Evolutionary conservation across 2,329 filamentous ascomycete genomes (phyloP).

Genomic region (Penicillium corylophilum): DNA sequence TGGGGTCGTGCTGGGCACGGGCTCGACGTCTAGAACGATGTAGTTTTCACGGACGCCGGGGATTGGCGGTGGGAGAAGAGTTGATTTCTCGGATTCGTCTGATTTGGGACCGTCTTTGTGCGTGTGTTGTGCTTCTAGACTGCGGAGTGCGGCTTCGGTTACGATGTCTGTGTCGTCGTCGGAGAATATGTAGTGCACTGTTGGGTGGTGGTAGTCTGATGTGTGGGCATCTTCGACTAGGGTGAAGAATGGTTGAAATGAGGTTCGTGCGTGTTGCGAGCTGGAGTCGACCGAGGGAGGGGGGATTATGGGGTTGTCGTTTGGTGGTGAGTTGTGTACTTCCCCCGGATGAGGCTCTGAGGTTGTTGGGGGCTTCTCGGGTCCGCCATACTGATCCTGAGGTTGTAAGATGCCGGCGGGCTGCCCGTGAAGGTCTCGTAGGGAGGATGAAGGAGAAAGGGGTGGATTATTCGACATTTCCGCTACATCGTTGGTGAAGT

Average conservation of each 20-base stretch:
- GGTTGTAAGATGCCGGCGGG: slow-evolving; percentile 17
- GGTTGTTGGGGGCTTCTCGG: slow-evolving; percentile 8
- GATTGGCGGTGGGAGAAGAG: slow-evolving; percentile 48
- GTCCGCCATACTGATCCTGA: slow-evolving; percentile 8
- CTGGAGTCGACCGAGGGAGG: background rate
- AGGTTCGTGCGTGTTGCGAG: background rate
- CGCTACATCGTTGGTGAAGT: slow-evolving; percentile 31
- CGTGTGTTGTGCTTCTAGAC: slow-evolving; percentile 47
- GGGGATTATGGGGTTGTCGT: slow-evolving; percentile 8
- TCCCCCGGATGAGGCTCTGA: slow-evolving; percentile 3
- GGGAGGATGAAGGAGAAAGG: slow-evolving; percentile 28
- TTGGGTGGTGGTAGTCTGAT: slow-evolving; percentile 75
- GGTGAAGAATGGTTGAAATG: slow-evolving; percentile 80
- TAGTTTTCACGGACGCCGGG: slow-evolving; percentile 55
- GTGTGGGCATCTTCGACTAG: slow-evolving; percentile 75
- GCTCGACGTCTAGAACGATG: slow-evolving; percentile 56
- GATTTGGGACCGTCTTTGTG: slow-evolving; percentile 11
- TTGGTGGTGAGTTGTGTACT: slow-evolving; percentile 1
- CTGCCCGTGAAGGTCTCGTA: slow-evolving; percentile 9
- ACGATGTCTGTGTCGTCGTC: slow-evolving; percentile 84
- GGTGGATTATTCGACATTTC: slow-evolving; percentile 35
- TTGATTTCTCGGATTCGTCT: slow-evolving; percentile 24
- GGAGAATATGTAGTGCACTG: slow-evolving; percentile 86
- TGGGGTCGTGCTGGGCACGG: slow-evolving; percentile 7
- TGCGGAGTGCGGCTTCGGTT: slow-evolving; percentile 62